A percentile compares a stretch with the other conserved stretches of the same genome.
These are phyloP conservation scores for Sonneratia caseolaris DNA, from an alignment of 345 rosid species.

Conservation along the genomic window DNA sequence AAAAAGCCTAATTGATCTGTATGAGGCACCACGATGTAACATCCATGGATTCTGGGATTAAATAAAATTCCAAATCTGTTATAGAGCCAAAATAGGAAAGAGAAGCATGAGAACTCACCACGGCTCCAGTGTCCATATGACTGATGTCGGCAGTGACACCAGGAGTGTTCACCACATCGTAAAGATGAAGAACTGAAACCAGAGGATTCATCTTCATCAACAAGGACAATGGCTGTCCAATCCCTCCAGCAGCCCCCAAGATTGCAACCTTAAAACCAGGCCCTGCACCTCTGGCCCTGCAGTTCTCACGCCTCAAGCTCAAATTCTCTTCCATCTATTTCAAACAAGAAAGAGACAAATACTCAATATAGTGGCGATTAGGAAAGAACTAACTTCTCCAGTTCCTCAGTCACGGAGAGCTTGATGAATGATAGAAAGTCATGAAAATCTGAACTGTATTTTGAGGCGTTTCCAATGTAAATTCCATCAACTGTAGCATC, in stretches of 20 bases:
- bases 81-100: not conserved
- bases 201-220: constrained; percentile 95
- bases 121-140: constrained; percentile 94
- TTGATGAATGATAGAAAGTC: too few species aligned
- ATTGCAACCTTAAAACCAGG: constrained; percentile 85
- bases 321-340: constrained; percentile 33
- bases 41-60: not conserved
- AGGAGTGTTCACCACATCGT: constrained; percentile 85
- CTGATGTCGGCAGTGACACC: constrained; percentile 95
- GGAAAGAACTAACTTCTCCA: not conserved
- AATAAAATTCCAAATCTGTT: not conserved
- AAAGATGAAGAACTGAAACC: constrained; percentile 87
- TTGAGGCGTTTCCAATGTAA: not conserved
- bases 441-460: too few species aligned
- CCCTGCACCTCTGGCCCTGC: constrained; percentile 89
- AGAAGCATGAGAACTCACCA: constrained; percentile 38
- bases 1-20: too few species aligned
- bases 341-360: not conserved
- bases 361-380: not conserved
- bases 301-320: constrained; percentile 37
- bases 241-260: constrained; percentile 96
- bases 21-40: not conserved
- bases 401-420: too few species aligned
- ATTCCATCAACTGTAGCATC: not conserved
- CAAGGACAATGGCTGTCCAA: constrained; percentile 93